Percentiles rank a stretch among this genome's conserved stretches.
Conservation (phyloP, 1,284 basidiomycete genomes). For the Moesziomyces sp. region DNA sequence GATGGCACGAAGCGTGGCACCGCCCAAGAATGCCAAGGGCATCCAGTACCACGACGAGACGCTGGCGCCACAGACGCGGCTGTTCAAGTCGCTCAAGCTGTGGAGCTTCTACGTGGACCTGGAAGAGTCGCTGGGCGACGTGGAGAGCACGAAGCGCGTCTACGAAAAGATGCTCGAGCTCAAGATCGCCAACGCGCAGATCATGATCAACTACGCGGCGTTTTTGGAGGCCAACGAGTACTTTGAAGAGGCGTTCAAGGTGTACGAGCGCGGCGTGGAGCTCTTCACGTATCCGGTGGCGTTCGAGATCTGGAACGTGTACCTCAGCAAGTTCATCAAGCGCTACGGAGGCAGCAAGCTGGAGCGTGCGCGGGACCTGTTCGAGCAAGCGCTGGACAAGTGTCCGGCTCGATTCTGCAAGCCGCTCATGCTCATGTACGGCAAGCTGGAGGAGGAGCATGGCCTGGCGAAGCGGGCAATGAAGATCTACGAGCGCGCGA, state of each 20-base stretch:
- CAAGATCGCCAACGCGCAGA: slow-evolving; percentile 93
- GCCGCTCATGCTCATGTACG: slow-evolving; percentile 93
- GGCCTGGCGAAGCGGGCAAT: slow-evolving; percentile 96
- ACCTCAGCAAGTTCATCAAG: slow-evolving; percentile 95
- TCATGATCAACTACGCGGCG: slow-evolving; percentile 95
- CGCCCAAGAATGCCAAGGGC: slow-evolving; percentile 82
- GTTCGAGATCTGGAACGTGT: slow-evolving; percentile 99
- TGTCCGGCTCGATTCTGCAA: slow-evolving; percentile 96
- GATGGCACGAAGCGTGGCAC: slow-evolving; percentile 89
- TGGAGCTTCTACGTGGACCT: slow-evolving; percentile 99
- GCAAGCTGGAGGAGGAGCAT: slow-evolving; percentile 90
- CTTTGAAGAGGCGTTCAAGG: slow-evolving; percentile 98
- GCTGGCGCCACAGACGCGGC: slow-evolving; percentile 83
- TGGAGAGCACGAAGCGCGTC: slow-evolving; percentile 89
- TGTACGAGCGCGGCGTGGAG: slow-evolving; percentile 97
- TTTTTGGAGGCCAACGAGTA: slow-evolving; percentile 98
- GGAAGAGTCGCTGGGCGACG: slow-evolving; percentile 93
- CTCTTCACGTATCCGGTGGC: slow-evolving; percentile 97
- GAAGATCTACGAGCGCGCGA: slow-evolving; percentile 93
- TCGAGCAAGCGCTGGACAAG: slow-evolving; percentile 96
- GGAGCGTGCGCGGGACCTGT: slow-evolving; percentile 93
- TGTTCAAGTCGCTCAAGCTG: slow-evolving; percentile 97
- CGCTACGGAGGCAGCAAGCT: slow-evolving; percentile 94
- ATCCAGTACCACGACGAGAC: slow-evolving; percentile 95
- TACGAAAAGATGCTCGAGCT: slow-evolving; percentile 98